Base-by-base conservation (phyloP, 768 basidiomycete genomes). In the Paxillus involutus region DNA sequence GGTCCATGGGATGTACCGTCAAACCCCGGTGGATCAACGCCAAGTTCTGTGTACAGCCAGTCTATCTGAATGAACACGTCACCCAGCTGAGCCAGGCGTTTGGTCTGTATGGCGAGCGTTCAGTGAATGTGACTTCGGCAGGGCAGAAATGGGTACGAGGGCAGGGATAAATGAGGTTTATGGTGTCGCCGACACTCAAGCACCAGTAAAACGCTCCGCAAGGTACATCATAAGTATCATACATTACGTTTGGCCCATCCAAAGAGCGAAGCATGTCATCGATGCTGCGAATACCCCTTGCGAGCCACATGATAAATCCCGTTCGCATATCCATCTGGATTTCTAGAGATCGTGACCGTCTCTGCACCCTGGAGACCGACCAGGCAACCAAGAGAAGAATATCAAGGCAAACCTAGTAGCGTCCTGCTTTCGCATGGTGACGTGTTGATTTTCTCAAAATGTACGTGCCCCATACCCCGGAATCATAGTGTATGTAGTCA, bases 11-110 rank as follows among this genome's bases (percentile, higher is more conserved):
- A 59, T 66, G 68, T 65, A 52, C 82, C 80, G 16, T 82, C 81
- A 1, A 80, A 60, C 4, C 79, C 73, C 16, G 88, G 88, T 32
- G 86, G 77, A 3, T 78, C 53, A 35, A 93, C 81, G 24, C 90
- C 94, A 6, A 98, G 82, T 65, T 96, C 92, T 26, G 82, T 79
- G 60, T 92, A 82, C 14, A 95, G 72, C 82, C 86, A 89, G 66
- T 93, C 89, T 33, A 94, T 85, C 51, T 93, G 88, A 11, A 84
- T 70, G 57, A 94, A 83, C 32, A 81, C 77, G 9, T 73, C 71
- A 7, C 84, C 82, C 21, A 94, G 75, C 49, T 86, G 77, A 46
- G 77, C 74, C 33, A 89, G 76, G 26, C 91, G 85, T 64, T 87
- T 89, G 26, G 78, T 71, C 89, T 91, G 56, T 6, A 44, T 41